A percentile compares a stretch with the other conserved stretches of the same genome.
These are phyloP conservation scores for Leccinum sublutescens DNA, from an alignment of 768 basidiomycete genomes.

Conservation along the genomic window DNA sequence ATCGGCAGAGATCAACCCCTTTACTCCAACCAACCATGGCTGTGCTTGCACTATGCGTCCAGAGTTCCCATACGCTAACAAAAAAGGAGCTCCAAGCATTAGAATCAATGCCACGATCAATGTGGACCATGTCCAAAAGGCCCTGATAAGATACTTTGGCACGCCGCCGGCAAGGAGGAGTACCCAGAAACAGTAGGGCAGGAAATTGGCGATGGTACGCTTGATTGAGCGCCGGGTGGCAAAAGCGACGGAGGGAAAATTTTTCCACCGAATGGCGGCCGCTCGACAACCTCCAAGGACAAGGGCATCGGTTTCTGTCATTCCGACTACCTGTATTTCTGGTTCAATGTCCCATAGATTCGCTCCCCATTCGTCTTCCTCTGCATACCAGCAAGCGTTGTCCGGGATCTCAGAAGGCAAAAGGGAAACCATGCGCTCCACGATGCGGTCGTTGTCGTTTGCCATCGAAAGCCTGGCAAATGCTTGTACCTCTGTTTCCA, in stretches of 20 bases:
- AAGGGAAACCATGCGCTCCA: conserved; percentile 15
- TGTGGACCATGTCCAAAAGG: neutral
- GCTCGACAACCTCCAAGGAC: conserved; percentile 27
- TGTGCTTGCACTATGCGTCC: conserved; percentile 17
- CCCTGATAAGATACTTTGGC: too few relatives aligned
- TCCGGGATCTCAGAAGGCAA: conserved; percentile 4
- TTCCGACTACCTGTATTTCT: conserved; percentile 16
- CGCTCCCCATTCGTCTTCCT: conserved; percentile 17
- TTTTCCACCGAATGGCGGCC: conserved; percentile 23
- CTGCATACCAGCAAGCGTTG: conserved; percentile 17
- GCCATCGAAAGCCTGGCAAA: conserved; percentile 6
- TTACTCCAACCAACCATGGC: conserved; percentile 26
- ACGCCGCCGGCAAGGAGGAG: neutral
- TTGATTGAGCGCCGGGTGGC: conserved; percentile 13
- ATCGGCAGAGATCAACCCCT: conserved; percentile 24
- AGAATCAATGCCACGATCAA: conserved; percentile 6
- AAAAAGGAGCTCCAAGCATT: conserved; percentile 10
- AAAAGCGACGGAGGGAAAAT: conserved; percentile 21
- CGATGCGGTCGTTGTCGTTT: too few relatives aligned
- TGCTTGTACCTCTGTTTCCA: conserved; percentile 22
- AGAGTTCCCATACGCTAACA: conserved; percentile 15
- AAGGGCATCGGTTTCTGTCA: conserved; percentile 15
- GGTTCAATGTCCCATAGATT: conserved; percentile 25
- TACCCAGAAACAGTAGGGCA: conserved; percentile 8
- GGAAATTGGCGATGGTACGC: conserved; percentile 5